Evolutionary conservation across 768 basidiomycete genomes (phyloP).

Genomic region (Hortiboletus campestris): DNA sequence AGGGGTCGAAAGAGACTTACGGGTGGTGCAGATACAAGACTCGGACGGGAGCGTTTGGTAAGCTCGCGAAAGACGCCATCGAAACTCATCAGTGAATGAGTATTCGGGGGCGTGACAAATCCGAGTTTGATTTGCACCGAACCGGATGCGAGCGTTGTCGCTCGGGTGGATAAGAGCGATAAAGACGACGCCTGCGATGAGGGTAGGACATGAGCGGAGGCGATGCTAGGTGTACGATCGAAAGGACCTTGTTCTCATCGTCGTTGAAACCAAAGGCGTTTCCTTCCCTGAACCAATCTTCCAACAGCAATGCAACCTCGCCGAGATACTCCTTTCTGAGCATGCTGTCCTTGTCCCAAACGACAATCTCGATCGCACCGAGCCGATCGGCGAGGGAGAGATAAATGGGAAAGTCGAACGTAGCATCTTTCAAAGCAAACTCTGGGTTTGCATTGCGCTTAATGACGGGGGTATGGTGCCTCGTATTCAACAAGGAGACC

Average conservation of each 20-base stretch:
- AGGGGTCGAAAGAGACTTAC: slow-evolving; percentile 41
- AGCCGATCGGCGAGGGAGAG: slow-evolving; percentile 69
- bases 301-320: slow-evolving; percentile 74
- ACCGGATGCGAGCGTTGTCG: slow-evolving; percentile 47
- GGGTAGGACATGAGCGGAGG: not conserved
- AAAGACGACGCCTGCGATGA: slow-evolving; percentile 44
- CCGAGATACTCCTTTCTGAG: slow-evolving; percentile 89
- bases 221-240: not conserved
- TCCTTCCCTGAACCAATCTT: slow-evolving; percentile 69
- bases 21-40: slow-evolving; percentile 74
- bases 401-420: slow-evolving; percentile 88
- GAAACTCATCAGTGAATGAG: slow-evolving; percentile 46
- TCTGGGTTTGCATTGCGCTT: slow-evolving; percentile 71
- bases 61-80: slow-evolving; percentile 64
- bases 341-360: slow-evolving; percentile 93
- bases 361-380: slow-evolving; percentile 76
- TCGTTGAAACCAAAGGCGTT: slow-evolving; percentile 54
- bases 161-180: slow-evolving; percentile 47
- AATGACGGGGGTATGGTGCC: slow-evolving; percentile 70
- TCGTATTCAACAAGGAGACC: slow-evolving; percentile 55
- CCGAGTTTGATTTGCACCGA: slow-evolving; percentile 61
- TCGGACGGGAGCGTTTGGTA: slow-evolving; percentile 59
- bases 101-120: slow-evolving; percentile 46
- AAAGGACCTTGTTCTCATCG: slow-evolving; percentile 63
- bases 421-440: slow-evolving; percentile 67